A percentile compares a stretch with the other conserved stretches of the same genome.
Conservation (phyloP, 2,329 filamentous ascomycete genomes). For the Pseudogymnoascus sp. region DNA sequence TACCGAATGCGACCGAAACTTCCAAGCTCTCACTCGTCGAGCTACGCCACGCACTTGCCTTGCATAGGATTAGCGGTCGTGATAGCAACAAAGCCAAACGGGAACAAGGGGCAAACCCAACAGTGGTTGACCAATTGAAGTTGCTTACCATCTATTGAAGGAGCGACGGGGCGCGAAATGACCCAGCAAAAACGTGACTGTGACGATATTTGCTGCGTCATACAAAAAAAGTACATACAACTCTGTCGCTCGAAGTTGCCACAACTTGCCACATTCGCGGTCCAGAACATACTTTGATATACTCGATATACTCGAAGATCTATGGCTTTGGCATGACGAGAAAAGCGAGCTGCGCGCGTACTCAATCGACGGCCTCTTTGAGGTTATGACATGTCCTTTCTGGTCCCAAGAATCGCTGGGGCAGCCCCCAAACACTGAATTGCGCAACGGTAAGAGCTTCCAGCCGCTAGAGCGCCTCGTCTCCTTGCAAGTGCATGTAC, state of each 20-base stretch:
- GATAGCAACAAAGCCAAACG: slow-evolving; percentile 6
- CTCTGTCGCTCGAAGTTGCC: background rate
- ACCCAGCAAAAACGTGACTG: slow-evolving; percentile 4
- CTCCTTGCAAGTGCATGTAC: slow-evolving; percentile 1
- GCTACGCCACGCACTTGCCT: slow-evolving; percentile 21
- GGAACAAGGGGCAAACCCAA: slow-evolving; percentile 6
- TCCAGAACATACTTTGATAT: background rate
- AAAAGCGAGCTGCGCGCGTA: background rate
- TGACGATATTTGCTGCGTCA: background rate
- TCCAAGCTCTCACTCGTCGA: slow-evolving; percentile 3
- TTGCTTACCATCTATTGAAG: background rate
- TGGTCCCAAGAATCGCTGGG: background rate
- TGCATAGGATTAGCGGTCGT: slow-evolving; percentile 4
- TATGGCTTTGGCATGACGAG: background rate
- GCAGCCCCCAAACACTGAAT: background rate
- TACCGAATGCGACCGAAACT: slow-evolving; percentile 9
- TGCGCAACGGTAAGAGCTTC: background rate
- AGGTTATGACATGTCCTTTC: background rate
- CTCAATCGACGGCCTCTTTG: background rate
- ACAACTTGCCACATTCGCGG: background rate
- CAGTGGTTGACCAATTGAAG: background rate
- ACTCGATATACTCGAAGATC: background rate
- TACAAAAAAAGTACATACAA: background rate
- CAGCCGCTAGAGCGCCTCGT: background rate
- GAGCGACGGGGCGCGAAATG: background rate